Conservation (phyloP, 805 yeast genomes). For the Candida palmyrensis region DNA sequence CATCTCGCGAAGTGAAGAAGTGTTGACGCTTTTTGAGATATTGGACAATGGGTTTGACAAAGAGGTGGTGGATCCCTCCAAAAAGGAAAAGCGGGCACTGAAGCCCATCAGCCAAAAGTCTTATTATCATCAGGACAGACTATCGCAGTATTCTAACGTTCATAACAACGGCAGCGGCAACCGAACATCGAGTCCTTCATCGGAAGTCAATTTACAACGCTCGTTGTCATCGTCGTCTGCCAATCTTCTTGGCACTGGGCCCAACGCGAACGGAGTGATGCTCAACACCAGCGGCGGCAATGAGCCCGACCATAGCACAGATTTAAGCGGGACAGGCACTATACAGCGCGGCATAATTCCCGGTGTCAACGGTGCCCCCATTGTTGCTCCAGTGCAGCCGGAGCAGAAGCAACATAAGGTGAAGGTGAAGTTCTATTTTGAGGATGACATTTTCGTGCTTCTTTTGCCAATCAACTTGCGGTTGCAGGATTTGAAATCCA, state of each 20-base stretch:
- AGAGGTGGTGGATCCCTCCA: constrained; percentile 27
- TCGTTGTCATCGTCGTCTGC: constrained; percentile 17
- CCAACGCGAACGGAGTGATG: too few species aligned
- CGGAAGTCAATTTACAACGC: constrained; percentile 9
- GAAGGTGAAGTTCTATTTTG: constrained; percentile 71
- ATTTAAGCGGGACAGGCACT: neutral
- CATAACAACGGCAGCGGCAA: constrained; percentile 9
- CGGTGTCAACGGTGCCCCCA: neutral
- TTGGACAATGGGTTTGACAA: constrained; percentile 57
- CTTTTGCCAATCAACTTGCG: constrained; percentile 46
- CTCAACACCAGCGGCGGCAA: neutral
- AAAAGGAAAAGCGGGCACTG: constrained; percentile 18
- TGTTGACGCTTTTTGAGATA: constrained; percentile 65
- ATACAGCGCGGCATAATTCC: neutral
- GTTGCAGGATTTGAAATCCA: constrained; percentile 44
- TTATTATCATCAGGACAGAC: constrained; percentile 46
- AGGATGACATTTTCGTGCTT: constrained; percentile 77
- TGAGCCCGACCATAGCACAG: constrained; percentile 7
- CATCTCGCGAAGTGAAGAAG: constrained; percentile 65
- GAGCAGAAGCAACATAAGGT: constrained; percentile 28
- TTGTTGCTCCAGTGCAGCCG: constrained; percentile 15
- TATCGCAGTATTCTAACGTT: constrained; percentile 45
- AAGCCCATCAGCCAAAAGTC: constrained; percentile 36
- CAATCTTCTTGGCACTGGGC: constrained; percentile 15
- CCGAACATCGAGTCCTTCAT: constrained; percentile 6